phyloP scores from a whole-genome alignment of 495 filamentous ascomycete species.

The Lasiosphaeriaceae sp. region DNA sequence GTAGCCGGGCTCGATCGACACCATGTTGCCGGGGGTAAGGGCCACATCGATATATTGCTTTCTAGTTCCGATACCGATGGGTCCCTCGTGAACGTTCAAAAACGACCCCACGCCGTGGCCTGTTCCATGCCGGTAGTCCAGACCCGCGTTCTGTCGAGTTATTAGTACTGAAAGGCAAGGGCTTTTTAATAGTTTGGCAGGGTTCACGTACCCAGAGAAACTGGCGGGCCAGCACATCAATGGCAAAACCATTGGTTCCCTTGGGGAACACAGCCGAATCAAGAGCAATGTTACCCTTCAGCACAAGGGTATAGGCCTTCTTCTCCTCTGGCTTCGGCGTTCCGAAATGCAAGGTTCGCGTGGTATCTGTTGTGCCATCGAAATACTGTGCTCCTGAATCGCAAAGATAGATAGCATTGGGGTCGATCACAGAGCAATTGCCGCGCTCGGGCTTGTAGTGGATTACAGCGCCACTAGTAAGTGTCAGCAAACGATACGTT shows the following conservation, averaged over 20 bases:
- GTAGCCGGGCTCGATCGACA: slow-evolving; percentile 94
- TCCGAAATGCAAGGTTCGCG: slow-evolving; percentile 89
- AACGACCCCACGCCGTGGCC: slow-evolving; percentile 94
- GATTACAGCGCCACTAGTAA: slow-evolving; percentile 72
- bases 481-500: slow-evolving; percentile 5
- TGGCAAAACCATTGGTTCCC: slow-evolving; percentile 86
- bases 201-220: slow-evolving; percentile 67
- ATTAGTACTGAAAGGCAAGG: slow-evolving; percentile 13
- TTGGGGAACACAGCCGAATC: slow-evolving; percentile 90
- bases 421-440: slow-evolving; percentile 79
- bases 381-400: slow-evolving; percentile 94
- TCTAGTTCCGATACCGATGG: slow-evolving; percentile 91
- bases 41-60: slow-evolving; percentile 90
- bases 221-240: slow-evolving; percentile 87
- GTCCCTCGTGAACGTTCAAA: slow-evolving; percentile 94
- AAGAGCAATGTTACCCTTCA: slow-evolving; percentile 93
- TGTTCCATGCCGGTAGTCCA: slow-evolving; percentile 96
- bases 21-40: slow-evolving; percentile 84
- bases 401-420: slow-evolving; percentile 85
- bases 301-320: slow-evolving; percentile 89
- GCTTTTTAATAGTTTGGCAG: neutral
- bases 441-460: slow-evolving; percentile 93
- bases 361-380: slow-evolving; percentile 96
- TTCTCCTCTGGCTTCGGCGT: slow-evolving; percentile 79
- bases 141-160: slow-evolving; percentile 59